phyloP scores from a whole-genome alignment of 139 green algal genomes.

The Chlorella vulgaris region DNA sequence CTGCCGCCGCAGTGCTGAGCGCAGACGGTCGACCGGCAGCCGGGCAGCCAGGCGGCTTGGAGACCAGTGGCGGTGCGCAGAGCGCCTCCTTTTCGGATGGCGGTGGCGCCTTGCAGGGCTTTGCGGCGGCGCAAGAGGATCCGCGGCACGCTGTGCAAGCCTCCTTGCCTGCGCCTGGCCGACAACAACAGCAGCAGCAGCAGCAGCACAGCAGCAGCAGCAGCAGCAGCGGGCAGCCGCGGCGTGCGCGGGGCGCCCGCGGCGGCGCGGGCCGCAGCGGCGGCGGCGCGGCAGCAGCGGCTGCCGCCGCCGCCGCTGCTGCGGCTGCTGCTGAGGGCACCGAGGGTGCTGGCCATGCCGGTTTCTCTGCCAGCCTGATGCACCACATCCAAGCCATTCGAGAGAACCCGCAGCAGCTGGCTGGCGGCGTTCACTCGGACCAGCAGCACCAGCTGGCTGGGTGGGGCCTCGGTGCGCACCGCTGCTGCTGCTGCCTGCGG shows the following conservation, averaged over 20 bases:
- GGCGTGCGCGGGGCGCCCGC: background rate
- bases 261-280: background rate
- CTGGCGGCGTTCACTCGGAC: background rate
- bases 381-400: constrained; percentile 31
- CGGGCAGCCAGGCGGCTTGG: no score
- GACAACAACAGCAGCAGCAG: constrained; percentile 5
- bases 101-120: no score
- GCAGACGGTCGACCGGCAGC: no score
- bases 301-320: background rate
- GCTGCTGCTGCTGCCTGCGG: no score
- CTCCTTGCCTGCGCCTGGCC: background rate
- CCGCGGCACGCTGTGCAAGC: background rate
- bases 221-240: background rate
- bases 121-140: no score
- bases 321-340: background rate
- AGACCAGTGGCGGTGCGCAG: background rate
- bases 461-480: constrained; percentile 33
- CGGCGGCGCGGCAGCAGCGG: constrained; percentile 4
- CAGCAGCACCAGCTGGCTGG: constrained; percentile 22
- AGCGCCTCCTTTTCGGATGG: no score
- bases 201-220: constrained; percentile 19
- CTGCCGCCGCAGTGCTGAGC: no score
- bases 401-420: constrained; percentile 30
- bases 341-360: background rate
- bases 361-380: constrained; percentile 22